Base-by-base conservation (phyloP, 2,329 filamentous ascomycete genomes). In the Beauveria caledonica region DNA sequence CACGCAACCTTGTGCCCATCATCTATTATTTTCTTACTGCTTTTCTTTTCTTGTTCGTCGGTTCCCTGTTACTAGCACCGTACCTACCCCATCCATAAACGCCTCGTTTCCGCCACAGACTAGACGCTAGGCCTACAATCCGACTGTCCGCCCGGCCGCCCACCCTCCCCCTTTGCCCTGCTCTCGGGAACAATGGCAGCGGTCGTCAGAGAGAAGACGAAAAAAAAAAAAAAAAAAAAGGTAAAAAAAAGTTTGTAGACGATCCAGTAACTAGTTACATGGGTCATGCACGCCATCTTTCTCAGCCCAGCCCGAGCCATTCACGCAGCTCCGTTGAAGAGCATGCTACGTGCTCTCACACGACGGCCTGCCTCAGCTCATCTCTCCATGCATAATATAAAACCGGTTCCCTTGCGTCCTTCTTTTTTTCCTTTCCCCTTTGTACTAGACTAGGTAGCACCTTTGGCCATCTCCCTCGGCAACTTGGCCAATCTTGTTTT, bases 391-490 rank as follows among this genome's bases (percentile, higher is more conserved):
- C 50, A 48, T 27, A 46, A 59, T 59, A 59, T 59, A 59, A 58
- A 51, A 49, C 53, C 39, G 49, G 19, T 59, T 19, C 57, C 57
- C 23, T 21, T 8, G 8, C 40, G 9, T 27, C 46, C 56, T 19
- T 21, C 9, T 25, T 17, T 25, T 39, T 36, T 21, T 52, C n/a
- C n/a, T n/a, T 40, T 42, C 15, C 44, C 33, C 11, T 10, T 29
- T 21, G 13, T 19, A 9, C 57, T 53, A 46, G 57, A 59, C 49
- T 59, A 58, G 56, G 3, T 23, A 36, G 33, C 25, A 59, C 27
- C 46, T 59, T 59, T 58, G 48, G 56, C 56, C 29, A 58, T 51
- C 56, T 39, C 13, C 39, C 57, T 59, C 53, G 57, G 57, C 57
- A 53, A n/a, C 50, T 54, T 54, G 36, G 36, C 33, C 51, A 44